These are phyloP conservation scores for Wallacemonas sp. DNA, from an alignment of 208 protist species.

Conservation along the genomic window DNA sequence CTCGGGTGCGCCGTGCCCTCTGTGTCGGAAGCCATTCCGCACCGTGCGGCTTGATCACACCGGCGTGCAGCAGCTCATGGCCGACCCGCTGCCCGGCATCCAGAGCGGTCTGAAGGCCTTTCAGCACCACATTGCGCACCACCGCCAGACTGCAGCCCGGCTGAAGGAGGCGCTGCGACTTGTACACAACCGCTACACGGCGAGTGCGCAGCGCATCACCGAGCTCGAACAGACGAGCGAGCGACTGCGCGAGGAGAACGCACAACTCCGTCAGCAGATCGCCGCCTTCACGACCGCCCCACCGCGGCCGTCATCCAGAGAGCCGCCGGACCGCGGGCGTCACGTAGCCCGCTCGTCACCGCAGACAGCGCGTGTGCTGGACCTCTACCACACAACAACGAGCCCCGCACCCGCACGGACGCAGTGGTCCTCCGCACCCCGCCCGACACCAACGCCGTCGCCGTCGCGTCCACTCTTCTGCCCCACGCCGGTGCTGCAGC, in stretches of 20 bases:
- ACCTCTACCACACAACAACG: too few relatives aligned
- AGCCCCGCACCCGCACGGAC: too few relatives aligned
- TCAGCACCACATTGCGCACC: conserved; percentile 58
- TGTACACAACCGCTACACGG: conserved; percentile 56
- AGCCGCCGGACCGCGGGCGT: background rate
- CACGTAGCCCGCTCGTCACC: background rate
- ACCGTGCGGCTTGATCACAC: conserved; percentile 33
- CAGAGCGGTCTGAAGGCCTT: conserved; percentile 32
- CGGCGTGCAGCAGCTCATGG: conserved; percentile 46
- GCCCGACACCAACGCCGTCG: too few relatives aligned
- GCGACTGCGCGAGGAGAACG: conserved; percentile 19
- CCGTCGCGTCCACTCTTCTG: too few relatives aligned
- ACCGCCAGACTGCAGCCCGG: conserved; percentile 54
- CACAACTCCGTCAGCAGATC: conserved; percentile 26
- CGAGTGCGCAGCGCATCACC: conserved; percentile 23
- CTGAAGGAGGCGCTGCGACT: conserved; percentile 65
- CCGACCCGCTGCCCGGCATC: conserved; percentile 40
- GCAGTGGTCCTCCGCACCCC: too few relatives aligned
- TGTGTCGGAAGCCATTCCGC: conserved; percentile 63
- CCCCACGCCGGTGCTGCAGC: too few relatives aligned
- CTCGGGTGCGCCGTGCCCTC: conserved; percentile 47
- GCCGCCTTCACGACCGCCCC: background rate
- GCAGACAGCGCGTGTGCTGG: too few relatives aligned
- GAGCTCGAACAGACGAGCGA: conserved; percentile 24
- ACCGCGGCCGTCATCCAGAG: background rate